A percentile compares a stretch with the other conserved stretches of the same genome.
Evolutionary conservation across 1,284 basidiomycete species (phyloP).

Genomic region (Lentinula novae-zelandiae): DNA sequence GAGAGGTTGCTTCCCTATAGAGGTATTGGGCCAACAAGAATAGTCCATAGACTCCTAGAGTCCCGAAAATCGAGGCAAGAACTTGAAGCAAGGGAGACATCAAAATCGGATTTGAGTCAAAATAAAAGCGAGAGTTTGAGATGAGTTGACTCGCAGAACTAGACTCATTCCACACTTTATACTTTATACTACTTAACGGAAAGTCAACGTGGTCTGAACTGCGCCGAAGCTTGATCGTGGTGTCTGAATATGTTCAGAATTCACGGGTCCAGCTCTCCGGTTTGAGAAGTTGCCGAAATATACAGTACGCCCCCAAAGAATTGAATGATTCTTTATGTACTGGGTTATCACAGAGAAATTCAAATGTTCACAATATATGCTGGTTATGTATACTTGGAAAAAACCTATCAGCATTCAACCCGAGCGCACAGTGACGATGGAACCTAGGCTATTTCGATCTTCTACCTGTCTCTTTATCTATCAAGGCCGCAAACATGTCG

Average conservation of each 20-base stretch:
- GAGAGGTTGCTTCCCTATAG: constrained; percentile 32
- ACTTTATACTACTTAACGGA: too few species aligned
- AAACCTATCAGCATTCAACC: too few species aligned
- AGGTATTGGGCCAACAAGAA: constrained; percentile 20
- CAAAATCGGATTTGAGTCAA: not conserved
- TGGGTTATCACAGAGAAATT: too few species aligned
- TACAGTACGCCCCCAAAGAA: too few species aligned
- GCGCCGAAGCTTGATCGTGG: too few species aligned
- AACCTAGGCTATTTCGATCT: constrained; percentile 16
- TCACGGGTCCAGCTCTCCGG: not conserved
- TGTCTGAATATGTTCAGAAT: not conserved
- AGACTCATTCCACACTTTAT: too few species aligned
- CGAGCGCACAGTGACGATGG: too few species aligned
- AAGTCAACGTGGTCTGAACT: too few species aligned
- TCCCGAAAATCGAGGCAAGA: not conserved
- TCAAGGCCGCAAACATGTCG: constrained; percentile 74
- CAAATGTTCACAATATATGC: too few species aligned
- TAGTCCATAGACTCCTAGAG: not conserved
- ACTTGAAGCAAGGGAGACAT: not conserved
- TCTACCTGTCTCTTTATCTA: constrained; percentile 56
- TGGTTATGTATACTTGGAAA: too few species aligned
- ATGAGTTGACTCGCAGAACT: not conserved
- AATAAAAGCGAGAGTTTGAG: not conserved
- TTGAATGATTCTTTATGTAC: too few species aligned
- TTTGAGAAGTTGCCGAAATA: not conserved